Conservation (phyloP, 208 protist species). For the Acanthamoeba castellanii region DNA sequence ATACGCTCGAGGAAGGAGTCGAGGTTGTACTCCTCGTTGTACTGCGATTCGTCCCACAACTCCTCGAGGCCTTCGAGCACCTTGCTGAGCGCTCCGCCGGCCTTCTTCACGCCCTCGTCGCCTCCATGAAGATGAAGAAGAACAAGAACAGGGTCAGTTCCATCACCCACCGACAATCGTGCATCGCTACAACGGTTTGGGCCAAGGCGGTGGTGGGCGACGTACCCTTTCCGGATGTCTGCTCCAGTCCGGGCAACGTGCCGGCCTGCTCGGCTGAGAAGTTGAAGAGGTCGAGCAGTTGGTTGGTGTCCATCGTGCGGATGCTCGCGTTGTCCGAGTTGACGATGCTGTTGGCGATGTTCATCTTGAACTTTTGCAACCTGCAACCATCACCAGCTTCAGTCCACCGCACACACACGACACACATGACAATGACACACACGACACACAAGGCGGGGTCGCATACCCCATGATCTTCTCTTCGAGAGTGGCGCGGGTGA, state of each 20-base stretch:
- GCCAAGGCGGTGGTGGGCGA: not conserved
- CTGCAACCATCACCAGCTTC: slow-evolving; percentile 41
- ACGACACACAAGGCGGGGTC: not conserved
- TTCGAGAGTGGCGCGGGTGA: slow-evolving; percentile 96
- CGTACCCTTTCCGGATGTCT: not conserved
- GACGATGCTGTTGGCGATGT: slow-evolving; percentile 90
- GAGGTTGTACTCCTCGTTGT: slow-evolving; percentile 82
- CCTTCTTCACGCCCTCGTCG: slow-evolving; percentile 7
- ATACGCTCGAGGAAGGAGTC: slow-evolving; percentile 58
- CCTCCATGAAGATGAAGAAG: not conserved
- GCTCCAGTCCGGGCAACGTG: not conserved
- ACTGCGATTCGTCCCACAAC: slow-evolving; percentile 85
- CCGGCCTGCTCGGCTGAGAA: slow-evolving; percentile 29
- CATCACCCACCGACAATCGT: not conserved
- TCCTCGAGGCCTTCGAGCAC: slow-evolving; percentile 78
- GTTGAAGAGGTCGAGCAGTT: slow-evolving; percentile 87
- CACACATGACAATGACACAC: not conserved
- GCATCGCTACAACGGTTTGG: no score
- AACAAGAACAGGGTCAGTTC: no score
- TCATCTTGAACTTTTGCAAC: slow-evolving; percentile 90
- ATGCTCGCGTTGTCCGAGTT: slow-evolving; percentile 88
- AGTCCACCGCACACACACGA: not conserved
- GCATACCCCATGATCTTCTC: slow-evolving; percentile 94
- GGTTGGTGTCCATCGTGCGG: slow-evolving; percentile 85
- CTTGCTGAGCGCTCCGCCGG: not conserved